phyloP scores from a whole-genome alignment of 331 rosid species.

The Cydonia oblonga region DNA sequence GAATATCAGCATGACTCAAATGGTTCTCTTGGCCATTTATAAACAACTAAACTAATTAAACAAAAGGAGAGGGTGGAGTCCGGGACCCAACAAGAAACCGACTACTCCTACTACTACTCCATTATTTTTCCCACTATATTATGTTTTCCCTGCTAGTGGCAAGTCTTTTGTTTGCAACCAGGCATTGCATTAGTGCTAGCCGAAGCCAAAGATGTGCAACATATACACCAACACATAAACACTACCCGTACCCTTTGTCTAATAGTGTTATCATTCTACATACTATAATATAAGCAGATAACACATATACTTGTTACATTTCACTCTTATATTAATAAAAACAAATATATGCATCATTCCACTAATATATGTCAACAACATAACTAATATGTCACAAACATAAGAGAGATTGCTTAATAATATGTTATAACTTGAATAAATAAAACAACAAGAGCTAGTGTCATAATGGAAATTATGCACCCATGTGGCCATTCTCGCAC shows the following conservation, averaged over 20 bases:
- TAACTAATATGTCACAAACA: too few relatives aligned
- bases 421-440: too few relatives aligned
- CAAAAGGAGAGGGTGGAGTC: background rate
- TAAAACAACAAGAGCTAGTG: too few relatives aligned
- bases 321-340: too few relatives aligned
- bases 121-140: background rate
- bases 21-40: background rate
- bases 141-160: constrained; percentile 5
- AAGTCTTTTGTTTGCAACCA: background rate
- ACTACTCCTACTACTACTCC: too few relatives aligned
- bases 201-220: background rate
- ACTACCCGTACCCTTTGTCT: background rate
- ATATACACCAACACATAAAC: background rate
- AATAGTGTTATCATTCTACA: background rate
- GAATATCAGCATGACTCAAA: background rate
- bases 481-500: too few relatives aligned
- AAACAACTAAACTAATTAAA: background rate
- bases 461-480: too few relatives aligned
- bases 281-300: too few relatives aligned
- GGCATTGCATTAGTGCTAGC: background rate
- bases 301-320: too few relatives aligned
- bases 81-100: background rate
- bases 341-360: too few relatives aligned
- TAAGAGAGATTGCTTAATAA: too few relatives aligned
- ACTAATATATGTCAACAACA: too few relatives aligned